Percentiles rank a stretch among this genome's conserved stretches.
phyloP scores from a whole-genome alignment of 2,329 filamentous ascomycete genomes.

The Coniella lustricola region DNA sequence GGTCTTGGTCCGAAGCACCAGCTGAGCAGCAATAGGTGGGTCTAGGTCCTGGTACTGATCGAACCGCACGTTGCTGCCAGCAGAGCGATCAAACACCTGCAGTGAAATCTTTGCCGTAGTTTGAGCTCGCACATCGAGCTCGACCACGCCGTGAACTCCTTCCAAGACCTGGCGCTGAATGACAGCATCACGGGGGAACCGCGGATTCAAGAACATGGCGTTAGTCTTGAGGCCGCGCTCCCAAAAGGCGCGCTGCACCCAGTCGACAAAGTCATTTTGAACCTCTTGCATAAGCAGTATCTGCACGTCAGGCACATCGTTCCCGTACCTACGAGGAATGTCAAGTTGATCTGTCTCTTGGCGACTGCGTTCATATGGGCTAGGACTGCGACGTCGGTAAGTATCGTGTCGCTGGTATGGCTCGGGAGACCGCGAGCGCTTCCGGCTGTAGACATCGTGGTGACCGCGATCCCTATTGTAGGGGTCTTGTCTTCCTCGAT shows the following conservation, averaged over 20 bases:
- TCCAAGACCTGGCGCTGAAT: constrained; percentile 80
- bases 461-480: constrained; percentile 43
- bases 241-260: constrained; percentile 71
- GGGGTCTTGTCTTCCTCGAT: constrained; percentile 44
- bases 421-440: constrained; percentile 63
- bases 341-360: constrained; percentile 55
- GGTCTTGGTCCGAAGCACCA: constrained; percentile 66
- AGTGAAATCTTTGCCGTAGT: constrained; percentile 67
- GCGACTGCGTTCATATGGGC: constrained; percentile 48
- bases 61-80: constrained; percentile 72
- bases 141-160: constrained; percentile 78
- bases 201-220: constrained; percentile 70
- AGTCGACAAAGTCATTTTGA: constrained; percentile 71
- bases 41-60: constrained; percentile 84
- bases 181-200: constrained; percentile 70
- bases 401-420: constrained; percentile 37
- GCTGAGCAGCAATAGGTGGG: constrained; percentile 68
- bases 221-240: constrained; percentile 66
- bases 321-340: constrained; percentile 64
- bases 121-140: constrained; percentile 65
- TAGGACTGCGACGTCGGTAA: constrained; percentile 64
- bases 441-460: constrained; percentile 30
- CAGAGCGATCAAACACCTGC: constrained; percentile 77
- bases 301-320: constrained; percentile 82
- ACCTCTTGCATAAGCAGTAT: constrained; percentile 76